Base-by-base conservation (phyloP, 2,329 filamentous ascomycete species). In the Sporothrix globosa region DNA sequence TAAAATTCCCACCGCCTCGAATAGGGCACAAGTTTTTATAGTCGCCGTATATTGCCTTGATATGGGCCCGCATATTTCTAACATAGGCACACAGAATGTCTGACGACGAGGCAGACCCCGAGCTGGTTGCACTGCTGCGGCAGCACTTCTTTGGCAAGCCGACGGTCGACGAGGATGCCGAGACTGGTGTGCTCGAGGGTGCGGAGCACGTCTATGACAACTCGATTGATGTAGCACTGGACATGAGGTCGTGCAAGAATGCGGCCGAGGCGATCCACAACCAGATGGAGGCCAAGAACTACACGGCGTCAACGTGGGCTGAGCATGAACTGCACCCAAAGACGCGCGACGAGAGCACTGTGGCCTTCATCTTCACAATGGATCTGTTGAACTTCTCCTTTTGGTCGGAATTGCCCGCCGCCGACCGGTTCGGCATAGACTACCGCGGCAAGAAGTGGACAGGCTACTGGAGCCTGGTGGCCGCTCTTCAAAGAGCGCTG, bases 341-440 rank as follows among this genome's bases (percentile, higher is more conserved):
- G 78, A 76, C 87, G 54, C 93, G 93, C 7, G 90, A 96, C 77
- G 91, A 92, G 76, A 85, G 81, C 67, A 94, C 93, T 0, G 88
- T 97, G 27, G 90, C 92, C 73, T 98, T 99, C 78, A 95, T 99
- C 76, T 98, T 99, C 79, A 93, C 92, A 24, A 97, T 99, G 93
- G 96, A 99, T 78, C 80, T 99, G 39, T 83, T 99, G 67, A 99
- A 99, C 78, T 99, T 98, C 78, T 96, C 91, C 27, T 99, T 99
- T 79, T 99, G 96, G 96, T 96, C 92, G 17, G 90, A 92, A 68
- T 77, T 81, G 58, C 80, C 83, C 0, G 89, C 91, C 13, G 85
- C 88, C 5, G 89, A 95, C 75, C 86, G 93, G 13, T 99, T 95
- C 79, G 87, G 91, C 11, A 86, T 99, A 54, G 90, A 92, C 70